Base-by-base conservation (phyloP, 495 filamentous ascomycete species). In the Hypoxylon fragiforme region DNA sequence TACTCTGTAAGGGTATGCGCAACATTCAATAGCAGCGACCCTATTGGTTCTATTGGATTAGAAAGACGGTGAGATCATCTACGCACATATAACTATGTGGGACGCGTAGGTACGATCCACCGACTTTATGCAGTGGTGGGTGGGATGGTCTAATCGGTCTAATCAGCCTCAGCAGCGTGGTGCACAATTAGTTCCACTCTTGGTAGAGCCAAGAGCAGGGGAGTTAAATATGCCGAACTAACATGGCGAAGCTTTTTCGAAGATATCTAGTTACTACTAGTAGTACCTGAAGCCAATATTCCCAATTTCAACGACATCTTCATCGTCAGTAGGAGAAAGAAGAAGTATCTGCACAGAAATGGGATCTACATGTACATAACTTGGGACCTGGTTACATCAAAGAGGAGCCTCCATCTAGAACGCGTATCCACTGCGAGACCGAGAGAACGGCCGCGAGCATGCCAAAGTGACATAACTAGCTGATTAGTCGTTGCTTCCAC, bases 351-450 rank as follows among this genome's bases (percentile, higher is more conserved):
- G 34, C 3, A 7, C 7, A 4, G 13, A 37, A 24, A 30, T 28
- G 3, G 22, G 41, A 44, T 45, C 40, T 43, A 15, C 40, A 30
- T n/a, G 24, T n/a, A n/a, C n/a, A n/a, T n/a, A 43, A n/a, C 16
- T 30, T 34, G 28, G 9, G 16, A 21, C 14, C 43, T 30, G 28
- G 30, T 16, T 34, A 9, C 30, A 45, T 34, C 28, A 45, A 26
- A 37, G 40, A 54, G 35, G 35, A 46, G 26, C 35, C 40, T 35
- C 35, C 34, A 34, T 35, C 30, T 18, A 36, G 39, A 37, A 37
- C 32, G 6, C 22, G 40, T 30, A 39, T 31, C 50, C 49, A 52
- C 49, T 21, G 37, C 48, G 16, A 51, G 39, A 38, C 49, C 49
- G 34, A 46, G 35, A 45, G 22, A 46, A 54, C 15, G 24, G 50